Evolutionary conservation across 495 filamentous ascomycete genomes (phyloP), one percentile per base, ranked within the genome.

Genomic region (Chaetomium cochliodes): DNA sequence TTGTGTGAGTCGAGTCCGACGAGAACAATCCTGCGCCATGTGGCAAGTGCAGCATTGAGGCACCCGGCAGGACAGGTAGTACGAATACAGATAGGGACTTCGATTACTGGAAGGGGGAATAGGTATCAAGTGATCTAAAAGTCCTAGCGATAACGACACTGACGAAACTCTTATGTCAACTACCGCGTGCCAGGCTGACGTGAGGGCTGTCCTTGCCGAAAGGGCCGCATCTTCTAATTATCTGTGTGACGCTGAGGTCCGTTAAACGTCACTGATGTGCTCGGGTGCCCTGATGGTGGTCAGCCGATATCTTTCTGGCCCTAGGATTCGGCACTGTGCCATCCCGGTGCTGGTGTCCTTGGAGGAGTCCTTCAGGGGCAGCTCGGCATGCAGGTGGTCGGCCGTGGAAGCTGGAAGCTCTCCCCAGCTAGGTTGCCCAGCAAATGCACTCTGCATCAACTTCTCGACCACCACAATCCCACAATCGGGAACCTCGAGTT

Each of bases 141-240:
- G 33, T 37, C 33, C 33, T 37, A 37, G 33, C 6, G 28, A 30
- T 30, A 30, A 30, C 28, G 28, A 30, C 28, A 30, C 28, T 30
- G 28, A 30, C 3, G 28, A 30, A 6, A 30, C 6, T 6, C 28
- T 6, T 30, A 2, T 6, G 28, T 6, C 28, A 6, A 30, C 28
- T 54, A 54, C 51, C 51, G n/a, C n/a, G 22, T 49, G 57, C 57
- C 57, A 9, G 11, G 41, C 25, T 59, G 41, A 49, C 57, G 42
- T 58, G 41, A 37, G 33, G 37, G 46, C 37, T 33, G 39, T 11
- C 12, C 37, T 42, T 39, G 30, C 28, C 39, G 20, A 12, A 33
- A 54, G 28, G 5, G 26, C 51, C 51, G 11, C 51, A 33, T 25
- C 51, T 33, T 33, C 18, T 44, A 12, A 37, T 37, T 37, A 37